phyloP scores from a whole-genome alignment of 2,329 filamentous ascomycete genomes.

The Pseudogymnoascus sp. region DNA sequence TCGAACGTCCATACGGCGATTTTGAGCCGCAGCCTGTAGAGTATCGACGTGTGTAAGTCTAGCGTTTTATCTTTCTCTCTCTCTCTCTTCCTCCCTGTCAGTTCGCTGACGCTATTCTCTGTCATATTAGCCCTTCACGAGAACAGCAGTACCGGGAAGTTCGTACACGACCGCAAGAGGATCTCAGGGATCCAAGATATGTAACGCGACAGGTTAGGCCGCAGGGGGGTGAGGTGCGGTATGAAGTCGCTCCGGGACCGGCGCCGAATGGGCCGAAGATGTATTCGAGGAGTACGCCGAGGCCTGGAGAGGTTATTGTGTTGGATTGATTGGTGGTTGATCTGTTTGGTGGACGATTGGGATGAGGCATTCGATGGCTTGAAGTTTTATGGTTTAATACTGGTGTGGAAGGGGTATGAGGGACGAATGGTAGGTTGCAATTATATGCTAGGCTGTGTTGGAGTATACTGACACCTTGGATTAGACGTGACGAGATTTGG shows the following conservation, averaged over 20 bases:
- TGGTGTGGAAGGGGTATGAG: background rate
- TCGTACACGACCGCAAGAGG: background rate
- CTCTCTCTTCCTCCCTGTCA: background rate
- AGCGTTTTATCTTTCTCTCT: background rate
- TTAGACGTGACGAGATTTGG: background rate
- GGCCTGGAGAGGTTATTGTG: slow-evolving; percentile 11
- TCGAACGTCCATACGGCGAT: background rate
- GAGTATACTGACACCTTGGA: background rate
- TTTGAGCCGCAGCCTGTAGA: slow-evolving; percentile 1
- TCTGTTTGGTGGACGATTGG: background rate
- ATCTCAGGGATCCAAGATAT: background rate
- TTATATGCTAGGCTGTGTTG: background rate
- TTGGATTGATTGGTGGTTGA: background rate
- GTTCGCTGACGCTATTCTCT: background rate
- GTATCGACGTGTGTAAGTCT: slow-evolving; percentile 4
- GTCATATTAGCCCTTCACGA: slow-evolving; percentile 1
- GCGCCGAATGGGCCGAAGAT: background rate
- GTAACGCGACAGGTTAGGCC: background rate
- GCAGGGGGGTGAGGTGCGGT: background rate
- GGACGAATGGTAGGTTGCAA: background rate
- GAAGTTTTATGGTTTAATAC: background rate
- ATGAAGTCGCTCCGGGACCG: background rate
- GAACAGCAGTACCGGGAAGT: background rate
- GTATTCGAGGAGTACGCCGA: background rate
- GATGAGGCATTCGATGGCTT: background rate